phyloP scores from a whole-genome alignment of 1,284 basidiomycete species.

The Rhodotorula sp. region DNA sequence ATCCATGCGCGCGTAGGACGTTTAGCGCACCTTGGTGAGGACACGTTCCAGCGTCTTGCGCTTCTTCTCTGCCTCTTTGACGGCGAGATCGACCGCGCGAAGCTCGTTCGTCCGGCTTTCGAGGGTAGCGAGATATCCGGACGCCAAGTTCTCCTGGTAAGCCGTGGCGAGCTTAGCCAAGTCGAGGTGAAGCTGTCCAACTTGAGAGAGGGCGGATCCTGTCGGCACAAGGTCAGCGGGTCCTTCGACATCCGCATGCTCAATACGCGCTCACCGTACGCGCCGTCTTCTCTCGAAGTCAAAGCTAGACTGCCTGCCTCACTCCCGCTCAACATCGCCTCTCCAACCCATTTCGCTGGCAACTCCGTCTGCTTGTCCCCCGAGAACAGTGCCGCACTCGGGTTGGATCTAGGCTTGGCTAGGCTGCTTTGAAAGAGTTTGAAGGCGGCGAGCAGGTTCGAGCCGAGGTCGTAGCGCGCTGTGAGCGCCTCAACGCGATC shows the following conservation, averaged over 20 bases:
- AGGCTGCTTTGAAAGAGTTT: neutral
- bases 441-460: conserved; percentile 3
- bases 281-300: neutral
- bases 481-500: neutral
- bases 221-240: neutral
- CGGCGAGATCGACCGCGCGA: conserved; percentile 9
- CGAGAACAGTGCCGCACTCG: neutral
- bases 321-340: neutral
- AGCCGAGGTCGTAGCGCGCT: neutral
- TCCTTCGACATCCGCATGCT: too few species aligned
- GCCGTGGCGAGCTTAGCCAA: neutral
- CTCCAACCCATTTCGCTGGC: conserved; percentile 5
- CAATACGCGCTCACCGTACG: neutral
- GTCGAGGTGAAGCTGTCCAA: conserved; percentile 8
- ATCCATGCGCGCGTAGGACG: neutral
- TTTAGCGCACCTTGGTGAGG: conserved; percentile 14
- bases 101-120: conserved; percentile 4
- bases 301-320: too few species aligned
- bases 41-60: conserved; percentile 7
- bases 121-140: neutral
- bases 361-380: neutral
- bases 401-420: conserved; percentile 8
- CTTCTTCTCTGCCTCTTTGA: conserved; percentile 29
- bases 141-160: neutral
- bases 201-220: conserved; percentile 2